Percentiles rank a stretch among this genome's conserved stretches.
phyloP scores from a whole-genome alignment of 495 filamentous ascomycete species.

The Delitschia confertaspora region DNA sequence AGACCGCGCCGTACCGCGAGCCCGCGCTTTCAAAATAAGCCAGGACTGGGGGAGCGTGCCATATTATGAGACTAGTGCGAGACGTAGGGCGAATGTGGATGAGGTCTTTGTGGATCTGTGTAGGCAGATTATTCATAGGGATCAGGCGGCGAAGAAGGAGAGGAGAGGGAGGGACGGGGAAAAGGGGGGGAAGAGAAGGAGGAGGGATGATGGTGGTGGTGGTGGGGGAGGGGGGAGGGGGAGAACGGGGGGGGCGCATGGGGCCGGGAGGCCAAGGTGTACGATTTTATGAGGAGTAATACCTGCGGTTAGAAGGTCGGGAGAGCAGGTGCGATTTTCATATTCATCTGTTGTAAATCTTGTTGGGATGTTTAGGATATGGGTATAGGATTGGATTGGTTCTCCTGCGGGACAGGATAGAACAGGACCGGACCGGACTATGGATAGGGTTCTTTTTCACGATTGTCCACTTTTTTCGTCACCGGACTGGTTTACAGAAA shows the following conservation, averaged over 20 bases:
- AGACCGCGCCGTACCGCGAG: constrained; percentile 72
- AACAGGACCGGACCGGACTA: too few relatives aligned
- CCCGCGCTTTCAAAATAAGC: constrained; percentile 75
- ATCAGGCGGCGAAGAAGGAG: constrained; percentile 28
- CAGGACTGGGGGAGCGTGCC: constrained; percentile 84
- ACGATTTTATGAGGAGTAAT: constrained; percentile 19
- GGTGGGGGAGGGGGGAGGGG: background rate
- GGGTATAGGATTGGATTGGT: too few relatives aligned
- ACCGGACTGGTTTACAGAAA: constrained; percentile 7
- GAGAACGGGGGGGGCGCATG: background rate
- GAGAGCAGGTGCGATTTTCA: too few relatives aligned
- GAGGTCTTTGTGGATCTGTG: constrained; percentile 93
- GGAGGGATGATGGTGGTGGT: too few relatives aligned
- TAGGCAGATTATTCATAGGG: constrained; percentile 77
- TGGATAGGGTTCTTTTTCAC: constrained; percentile 6
- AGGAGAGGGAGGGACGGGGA: background rate
- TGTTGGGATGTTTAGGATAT: too few relatives aligned
- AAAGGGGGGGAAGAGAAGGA: background rate
- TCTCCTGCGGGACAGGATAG: constrained; percentile 12
- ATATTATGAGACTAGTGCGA: constrained; percentile 89
- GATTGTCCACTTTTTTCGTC: constrained; percentile 5
- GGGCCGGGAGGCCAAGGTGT: constrained; percentile 1
- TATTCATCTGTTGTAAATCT: background rate
- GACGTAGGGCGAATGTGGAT: constrained; percentile 80
- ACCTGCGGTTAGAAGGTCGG: too few relatives aligned